Base-by-base conservation (phyloP, 352 stramenopile species). In the Globisporangium orthogonon region DNA sequence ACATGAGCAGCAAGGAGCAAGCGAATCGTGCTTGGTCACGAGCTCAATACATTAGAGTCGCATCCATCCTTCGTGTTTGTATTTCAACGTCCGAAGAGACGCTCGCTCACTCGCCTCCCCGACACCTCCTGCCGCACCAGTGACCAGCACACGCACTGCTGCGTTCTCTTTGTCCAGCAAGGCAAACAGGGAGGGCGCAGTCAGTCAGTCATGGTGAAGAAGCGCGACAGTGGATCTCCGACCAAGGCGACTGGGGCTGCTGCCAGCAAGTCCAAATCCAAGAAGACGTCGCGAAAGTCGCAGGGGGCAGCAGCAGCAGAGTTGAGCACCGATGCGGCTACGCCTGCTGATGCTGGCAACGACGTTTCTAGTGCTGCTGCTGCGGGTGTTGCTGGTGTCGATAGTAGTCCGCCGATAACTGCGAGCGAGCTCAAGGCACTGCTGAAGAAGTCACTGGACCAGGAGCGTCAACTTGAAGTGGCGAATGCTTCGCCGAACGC, bases 401-500 rank as follows among this genome's bases (percentile, higher is more conserved):
- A 6, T 28, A 31, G 14, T 4, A 39, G 43, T 9, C 30, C 51
- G 7, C 51, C 58, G 3, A 54, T 51, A 0, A 55, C 37, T 4
- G 52, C 46, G 45, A 65, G 57, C 29, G 61, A 67, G 28, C 61
- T 61, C 37, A 67, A 67, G 17, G 33, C 50, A 39, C 47, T 67
- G 18, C 50, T 67, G n/a, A 53, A 43, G 43, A 49, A 65, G 13
- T 47, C 57, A 5, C 45, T 64, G 9, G 23, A 40, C 17, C 44
- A 48, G 7, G 49, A 52, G 31, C 48, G 48, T 7, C 13, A 14
- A 18, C 45, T 49, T 18, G 67, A 48, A 1, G 14, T 63, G 5
- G 59, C 67, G 10, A 78, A 78, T 43, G 39, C 29, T 2, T 46
- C 64, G 13, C 47, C 56, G 23, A 69, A 50, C 53, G 66, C 74